These are phyloP conservation scores for Chalciporus sphaerocephalus DNA, from an alignment of 768 basidiomycete species.

Conservation along the genomic window DNA sequence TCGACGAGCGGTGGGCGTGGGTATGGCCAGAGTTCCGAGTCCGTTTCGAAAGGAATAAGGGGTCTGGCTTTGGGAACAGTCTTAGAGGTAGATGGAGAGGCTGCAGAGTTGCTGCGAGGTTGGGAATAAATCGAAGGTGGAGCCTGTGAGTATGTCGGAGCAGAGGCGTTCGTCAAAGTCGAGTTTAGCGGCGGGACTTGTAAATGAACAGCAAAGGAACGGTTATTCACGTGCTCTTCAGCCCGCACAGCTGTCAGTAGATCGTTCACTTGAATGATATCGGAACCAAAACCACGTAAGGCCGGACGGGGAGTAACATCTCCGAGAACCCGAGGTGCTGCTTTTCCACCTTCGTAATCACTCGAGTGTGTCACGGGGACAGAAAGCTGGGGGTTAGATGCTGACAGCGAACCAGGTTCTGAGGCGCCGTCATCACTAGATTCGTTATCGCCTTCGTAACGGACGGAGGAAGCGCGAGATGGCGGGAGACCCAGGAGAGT, in stretches of 20 bases:
- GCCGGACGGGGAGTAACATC: conserved; percentile 66
- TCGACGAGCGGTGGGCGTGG: conserved; percentile 45
- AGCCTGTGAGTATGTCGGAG: conserved; percentile 3
- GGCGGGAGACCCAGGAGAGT: conserved; percentile 54
- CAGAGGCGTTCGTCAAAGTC: neutral
- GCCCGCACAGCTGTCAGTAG: conserved; percentile 23
- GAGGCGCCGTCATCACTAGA: conserved; percentile 32
- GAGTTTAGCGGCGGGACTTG: conserved; percentile 2
- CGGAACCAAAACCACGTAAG: conserved; percentile 33
- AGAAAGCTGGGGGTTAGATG: conserved; percentile 37
- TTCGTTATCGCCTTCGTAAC: conserved; percentile 61
- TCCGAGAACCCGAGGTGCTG: conserved; percentile 22
- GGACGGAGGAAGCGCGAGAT: conserved; percentile 35
- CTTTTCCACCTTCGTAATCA: conserved; percentile 18
- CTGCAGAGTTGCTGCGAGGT: conserved; percentile 1
- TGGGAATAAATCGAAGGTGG: conserved; percentile 15
- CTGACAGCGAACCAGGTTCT: conserved; percentile 38
- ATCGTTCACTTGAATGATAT: conserved; percentile 29
- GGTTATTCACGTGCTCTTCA: conserved; percentile 14
- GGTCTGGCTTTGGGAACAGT: conserved; percentile 31
- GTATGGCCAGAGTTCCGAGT: conserved; percentile 72
- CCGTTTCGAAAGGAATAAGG: conserved; percentile 59
- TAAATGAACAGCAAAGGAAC: conserved; percentile 4
- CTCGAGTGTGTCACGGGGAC: conserved; percentile 13
- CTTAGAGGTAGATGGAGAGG: conserved; percentile 13